Percentiles rank a stretch among this genome's conserved stretches.
phyloP scores from a whole-genome alignment of 2,329 filamentous ascomycete species.

The Pestalotiopsis sp. region DNA sequence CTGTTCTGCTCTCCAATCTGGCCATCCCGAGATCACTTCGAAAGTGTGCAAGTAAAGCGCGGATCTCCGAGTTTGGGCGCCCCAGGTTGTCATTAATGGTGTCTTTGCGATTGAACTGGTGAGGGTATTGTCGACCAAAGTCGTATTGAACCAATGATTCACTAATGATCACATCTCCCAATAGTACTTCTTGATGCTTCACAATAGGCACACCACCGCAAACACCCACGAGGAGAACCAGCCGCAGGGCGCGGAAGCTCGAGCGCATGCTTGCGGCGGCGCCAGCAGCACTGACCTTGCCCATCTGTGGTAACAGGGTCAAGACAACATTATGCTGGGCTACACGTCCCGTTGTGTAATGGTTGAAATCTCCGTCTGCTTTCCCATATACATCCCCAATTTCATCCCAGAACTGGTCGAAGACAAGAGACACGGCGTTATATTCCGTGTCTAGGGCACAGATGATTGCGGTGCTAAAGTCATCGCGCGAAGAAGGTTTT shows the following conservation, averaged over 20 bases:
- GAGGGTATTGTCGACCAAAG: constrained; percentile 26
- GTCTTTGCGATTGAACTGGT: constrained; percentile 14
- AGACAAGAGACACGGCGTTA: too few species aligned
- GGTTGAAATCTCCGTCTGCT: too few species aligned
- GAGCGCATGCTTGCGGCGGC: constrained; percentile 25
- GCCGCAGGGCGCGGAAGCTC: constrained; percentile 27
- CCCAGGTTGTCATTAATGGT: constrained; percentile 9
- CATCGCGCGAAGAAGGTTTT: too few species aligned
- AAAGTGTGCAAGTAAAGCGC: constrained; percentile 24
- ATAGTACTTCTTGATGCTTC: constrained; percentile 25
- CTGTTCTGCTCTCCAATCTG: too few species aligned
- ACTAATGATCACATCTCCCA: constrained; percentile 35
- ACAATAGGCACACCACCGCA: constrained; percentile 27
- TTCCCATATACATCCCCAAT: too few species aligned
- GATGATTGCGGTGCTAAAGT: too few species aligned
- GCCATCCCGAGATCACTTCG: too few species aligned
- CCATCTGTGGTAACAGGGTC: background rate
- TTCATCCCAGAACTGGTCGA: too few species aligned
- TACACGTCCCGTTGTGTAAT: background rate
- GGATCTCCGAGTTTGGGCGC: constrained; percentile 13
- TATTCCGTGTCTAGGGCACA: too few species aligned
- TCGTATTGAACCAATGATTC: constrained; percentile 34
- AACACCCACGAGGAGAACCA: constrained; percentile 34
- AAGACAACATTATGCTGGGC: background rate
- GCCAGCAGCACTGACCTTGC: constrained; percentile 19